phyloP scores from a whole-genome alignment of 2,329 filamentous ascomycete species.

The Gnomoniopsis smithogilvyi region DNA sequence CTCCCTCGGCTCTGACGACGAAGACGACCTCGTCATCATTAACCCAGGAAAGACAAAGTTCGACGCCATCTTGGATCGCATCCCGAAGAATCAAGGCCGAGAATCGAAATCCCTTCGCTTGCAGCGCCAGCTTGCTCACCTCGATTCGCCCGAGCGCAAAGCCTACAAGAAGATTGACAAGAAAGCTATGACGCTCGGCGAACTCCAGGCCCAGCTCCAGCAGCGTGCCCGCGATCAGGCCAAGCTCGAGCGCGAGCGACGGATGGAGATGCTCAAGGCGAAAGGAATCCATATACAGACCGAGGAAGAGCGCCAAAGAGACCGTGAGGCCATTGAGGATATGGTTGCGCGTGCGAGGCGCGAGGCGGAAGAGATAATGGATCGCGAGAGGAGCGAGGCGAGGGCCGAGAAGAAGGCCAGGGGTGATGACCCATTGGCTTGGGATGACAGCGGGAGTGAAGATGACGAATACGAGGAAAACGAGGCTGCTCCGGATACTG shows the following conservation, averaged over 20 bases:
- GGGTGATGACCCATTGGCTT: constrained; percentile 48
- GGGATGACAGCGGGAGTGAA: constrained; percentile 56
- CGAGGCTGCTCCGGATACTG: constrained; percentile 35
- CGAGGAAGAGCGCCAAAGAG: constrained; percentile 76
- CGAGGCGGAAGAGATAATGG: constrained; percentile 76
- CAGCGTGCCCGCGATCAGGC: constrained; percentile 78
- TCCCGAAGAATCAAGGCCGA: constrained; percentile 60
- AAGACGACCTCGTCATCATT: constrained; percentile 63
- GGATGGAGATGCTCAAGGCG: constrained; percentile 71
- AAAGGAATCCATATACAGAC: constrained; percentile 82
- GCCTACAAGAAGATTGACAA: constrained; percentile 40
- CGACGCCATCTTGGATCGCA: constrained; percentile 65
- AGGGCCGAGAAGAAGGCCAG: constrained; percentile 58
- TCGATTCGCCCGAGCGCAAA: constrained; percentile 60
- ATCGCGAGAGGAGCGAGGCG: constrained; percentile 69
- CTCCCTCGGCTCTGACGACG: constrained; percentile 41
- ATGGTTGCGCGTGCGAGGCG: constrained; percentile 79
- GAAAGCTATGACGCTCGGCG: constrained; percentile 61
- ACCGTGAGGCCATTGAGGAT: constrained; percentile 82
- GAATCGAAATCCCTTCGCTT: constrained; percentile 63
- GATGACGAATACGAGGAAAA: constrained; percentile 43
- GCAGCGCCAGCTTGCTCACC: constrained; percentile 71
- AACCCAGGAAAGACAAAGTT: constrained; percentile 47
- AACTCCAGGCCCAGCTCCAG: constrained; percentile 67
- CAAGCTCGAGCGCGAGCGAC: constrained; percentile 70